Base-by-base conservation (phyloP, 331 rosid genomes). In the Saraca asoca region DNA sequence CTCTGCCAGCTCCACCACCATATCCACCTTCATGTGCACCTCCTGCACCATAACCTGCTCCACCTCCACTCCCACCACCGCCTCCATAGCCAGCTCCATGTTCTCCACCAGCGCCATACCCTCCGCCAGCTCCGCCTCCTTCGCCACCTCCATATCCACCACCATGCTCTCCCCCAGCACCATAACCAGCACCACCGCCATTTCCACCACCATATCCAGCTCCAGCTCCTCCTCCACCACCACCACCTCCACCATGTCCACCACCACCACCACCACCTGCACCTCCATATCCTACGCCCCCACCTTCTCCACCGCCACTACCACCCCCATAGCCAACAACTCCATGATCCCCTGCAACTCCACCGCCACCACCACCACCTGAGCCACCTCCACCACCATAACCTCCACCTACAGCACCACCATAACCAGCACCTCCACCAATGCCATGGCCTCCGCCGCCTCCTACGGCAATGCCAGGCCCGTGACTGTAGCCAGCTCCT, bases 61-160 rank as follows among this genome's bases (percentile, higher is more conserved):
- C 79, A 7, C 82, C 81, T 7, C 86, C 86, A 74, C 80, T 68
- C 18, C 82, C 78, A 33, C 81, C 85, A 19, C 76, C 71, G 12
- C 56, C 76, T 29, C 78, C 78, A 41, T 69, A 66, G 7, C 73
- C 82, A 24, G 61, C 43, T 13, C 77, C 84, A 59, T 76, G 78
- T 9, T 70, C 85, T 17, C 68, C 81, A 18, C 57, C 80, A 7
- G 67, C 76, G 1, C 71, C 83, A 48, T 71, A 74, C 3, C 85
- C 85, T 3, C 75, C 78, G 1, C 87, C 87, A 0, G 64, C 51
- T 5, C 83, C 90, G 19, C 50, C 79, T 33, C 85, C 86, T 9
- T 3, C 51, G 9, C 81, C 81, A 12, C 73, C 60, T 10, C 81
- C 81, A 53, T 69, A 53, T 2, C 75, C 80, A 66, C 64, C 69